Evolutionary conservation across 169 alveolate species (phyloP).

Genomic region (Cardiosporidium cionae): DNA sequence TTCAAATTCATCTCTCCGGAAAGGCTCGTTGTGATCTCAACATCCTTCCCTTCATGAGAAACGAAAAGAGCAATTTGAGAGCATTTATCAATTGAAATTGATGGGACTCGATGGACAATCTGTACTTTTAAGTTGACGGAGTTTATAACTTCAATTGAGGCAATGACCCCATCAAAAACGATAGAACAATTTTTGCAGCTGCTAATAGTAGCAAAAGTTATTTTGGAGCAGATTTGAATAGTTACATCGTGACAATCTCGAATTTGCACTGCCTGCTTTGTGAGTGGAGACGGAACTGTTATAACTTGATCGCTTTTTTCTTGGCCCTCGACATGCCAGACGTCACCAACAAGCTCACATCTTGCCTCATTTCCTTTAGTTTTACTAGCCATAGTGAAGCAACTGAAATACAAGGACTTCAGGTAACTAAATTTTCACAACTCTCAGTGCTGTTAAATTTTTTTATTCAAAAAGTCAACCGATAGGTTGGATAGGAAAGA

Average conservation of each 20-base stretch:
- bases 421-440: no score
- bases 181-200: background rate
- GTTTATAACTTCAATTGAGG: constrained; percentile 45
- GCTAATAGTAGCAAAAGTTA: background rate
- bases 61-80: constrained; percentile 37
- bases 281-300: background rate
- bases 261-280: background rate
- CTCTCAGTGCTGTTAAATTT: no score
- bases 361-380: no score
- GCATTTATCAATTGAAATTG: constrained; percentile 51
- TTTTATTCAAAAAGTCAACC: no score
- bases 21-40: constrained; percentile 47
- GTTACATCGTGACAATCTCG: background rate
- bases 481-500: no score
- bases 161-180: constrained; percentile 17
- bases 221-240: background rate
- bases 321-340: background rate
- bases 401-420: no score
- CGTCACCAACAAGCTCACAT: background rate
- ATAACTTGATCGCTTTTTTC: background rate
- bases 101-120: constrained; percentile 36
- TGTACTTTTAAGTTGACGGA: constrained; percentile 45
- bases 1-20: constrained; percentile 53
- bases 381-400: no score
- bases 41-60: constrained; percentile 36